These are phyloP conservation scores for Psilocybe mexicana DNA, from an alignment of 1,284 basidiomycete species.

Conservation along the genomic window DNA sequence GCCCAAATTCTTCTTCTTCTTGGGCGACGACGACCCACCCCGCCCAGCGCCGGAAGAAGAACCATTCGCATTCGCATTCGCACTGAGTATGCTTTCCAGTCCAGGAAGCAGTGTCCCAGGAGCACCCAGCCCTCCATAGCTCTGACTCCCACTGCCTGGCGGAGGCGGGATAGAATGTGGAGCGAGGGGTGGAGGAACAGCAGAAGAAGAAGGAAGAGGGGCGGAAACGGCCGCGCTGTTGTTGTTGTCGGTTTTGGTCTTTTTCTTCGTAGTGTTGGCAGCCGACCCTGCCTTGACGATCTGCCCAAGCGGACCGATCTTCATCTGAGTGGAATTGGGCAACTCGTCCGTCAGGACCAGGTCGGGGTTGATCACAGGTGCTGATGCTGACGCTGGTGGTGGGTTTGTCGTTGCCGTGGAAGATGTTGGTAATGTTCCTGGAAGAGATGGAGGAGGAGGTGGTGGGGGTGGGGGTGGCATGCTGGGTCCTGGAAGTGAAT, in stretches of 20 bases:
- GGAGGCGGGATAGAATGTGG: slow-evolving; percentile 16
- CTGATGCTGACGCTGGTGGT: slow-evolving; percentile 20
- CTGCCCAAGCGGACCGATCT: slow-evolving; percentile 77
- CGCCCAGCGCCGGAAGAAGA: no score
- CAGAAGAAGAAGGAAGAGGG: no score
- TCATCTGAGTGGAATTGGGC: slow-evolving; percentile 55
- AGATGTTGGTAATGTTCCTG: background rate
- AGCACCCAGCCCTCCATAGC: background rate
- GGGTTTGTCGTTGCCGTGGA: slow-evolving; percentile 9
- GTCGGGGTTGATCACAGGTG: slow-evolving; percentile 22
- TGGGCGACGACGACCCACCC: slow-evolving; percentile 18
- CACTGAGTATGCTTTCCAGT: background rate
- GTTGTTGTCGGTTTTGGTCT: slow-evolving; percentile 23
- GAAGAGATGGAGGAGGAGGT: background rate
- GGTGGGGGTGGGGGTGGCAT: slow-evolving; percentile 2
- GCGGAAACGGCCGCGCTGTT: no score
- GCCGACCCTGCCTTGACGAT: slow-evolving; percentile 44
- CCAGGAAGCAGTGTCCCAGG: slow-evolving; percentile 12
- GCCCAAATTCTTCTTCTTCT: slow-evolving; percentile 38
- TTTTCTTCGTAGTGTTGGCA: slow-evolving; percentile 38
- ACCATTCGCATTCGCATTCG: background rate
- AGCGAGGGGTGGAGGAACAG: background rate
- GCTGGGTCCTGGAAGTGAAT: slow-evolving; percentile 14
- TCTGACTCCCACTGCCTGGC: slow-evolving; percentile 18
- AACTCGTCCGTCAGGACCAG: slow-evolving; percentile 61